Base-by-base conservation (phyloP, 495 filamentous ascomycete species). In the Daldinia grandis region DNA sequence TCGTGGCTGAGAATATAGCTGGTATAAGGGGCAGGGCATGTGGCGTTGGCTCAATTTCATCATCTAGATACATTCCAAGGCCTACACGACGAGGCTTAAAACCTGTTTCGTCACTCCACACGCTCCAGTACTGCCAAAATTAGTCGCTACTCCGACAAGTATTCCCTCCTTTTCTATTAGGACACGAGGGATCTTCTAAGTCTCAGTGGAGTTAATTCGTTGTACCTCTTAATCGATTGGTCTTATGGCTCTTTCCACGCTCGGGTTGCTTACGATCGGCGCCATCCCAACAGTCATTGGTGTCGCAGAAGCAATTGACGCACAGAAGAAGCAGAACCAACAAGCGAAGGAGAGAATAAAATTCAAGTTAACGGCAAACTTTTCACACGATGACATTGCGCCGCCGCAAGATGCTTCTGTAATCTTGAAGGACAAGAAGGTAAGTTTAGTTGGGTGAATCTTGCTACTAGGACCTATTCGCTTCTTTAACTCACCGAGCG, bases 331-430 rank as follows among this genome's bases (percentile, higher is more conserved):
- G 55, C 76, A 78, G 55, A 77, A 85, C 69, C 73, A 76, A n/a
- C 79, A 81, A 35, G 78, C 79, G 19, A 85, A 85, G 60, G 82
- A 84, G n/a, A 82, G 83, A 62, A 80, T 80, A 64, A 85, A 84
- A 73, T 85, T 85, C 66, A 76, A 81, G 58, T 67, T 85, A 38
- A 82, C 82, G 19, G 78, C 77, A n/a, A 78, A 78, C 25, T 76
- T 85, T 49, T 78, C 81, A 27, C 72, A 82, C 27, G 81, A 82
- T 58, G 81, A 74, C 4, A 60, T 70, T 25, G 73, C 72, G 12
- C 75, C 65, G 27, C 80, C 56, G 66, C 77, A 68, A 77, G 78
- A 74, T 78, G 79, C 73, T 68, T 69, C 65, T 66, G 77, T 72
- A 24, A 74, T 85, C 19, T 76, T 85, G 40, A 81, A 78, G 59